Conservation (phyloP, 2,329 filamentous ascomycete species). For the Coniochaeta sp. region DNA sequence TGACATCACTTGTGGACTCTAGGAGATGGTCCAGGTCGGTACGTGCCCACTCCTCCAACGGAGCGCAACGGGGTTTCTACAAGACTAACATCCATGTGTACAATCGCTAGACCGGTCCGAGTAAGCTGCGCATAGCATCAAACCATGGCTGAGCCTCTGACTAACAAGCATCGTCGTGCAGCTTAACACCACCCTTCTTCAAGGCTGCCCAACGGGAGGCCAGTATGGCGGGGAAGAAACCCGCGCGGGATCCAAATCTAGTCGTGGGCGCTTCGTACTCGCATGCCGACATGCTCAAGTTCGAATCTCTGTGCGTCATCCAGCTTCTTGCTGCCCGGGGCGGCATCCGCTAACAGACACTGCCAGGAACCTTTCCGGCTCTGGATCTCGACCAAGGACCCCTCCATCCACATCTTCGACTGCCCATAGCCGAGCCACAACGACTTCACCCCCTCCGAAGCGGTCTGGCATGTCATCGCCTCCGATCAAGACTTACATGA, state of each 20-base stretch:
- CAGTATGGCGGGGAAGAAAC: conserved; percentile 41
- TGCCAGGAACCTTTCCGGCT: conserved; percentile 49
- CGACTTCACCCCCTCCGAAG: conserved; percentile 47
- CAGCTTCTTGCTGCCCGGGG: background rate
- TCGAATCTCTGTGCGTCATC: conserved; percentile 63
- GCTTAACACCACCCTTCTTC: conserved; percentile 88
- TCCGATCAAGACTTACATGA: conserved; percentile 68
- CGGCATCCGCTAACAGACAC: conserved; percentile 2
- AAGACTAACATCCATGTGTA: conserved; percentile 9
- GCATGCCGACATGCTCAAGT: conserved; percentile 88
- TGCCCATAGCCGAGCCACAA: conserved; percentile 43
- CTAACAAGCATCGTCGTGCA: conserved; percentile 33
- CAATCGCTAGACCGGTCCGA: conserved; percentile 48
- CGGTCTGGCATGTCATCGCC: conserved; percentile 50
- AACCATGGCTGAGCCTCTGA: conserved; percentile 4
- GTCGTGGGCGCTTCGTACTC: conserved; percentile 95
- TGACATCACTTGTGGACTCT: conserved; percentile 7
- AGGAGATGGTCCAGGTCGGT: conserved; percentile 99
- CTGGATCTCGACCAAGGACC: conserved; percentile 63
- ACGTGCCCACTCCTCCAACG: conserved; percentile 27
- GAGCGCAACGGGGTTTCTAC: background rate
- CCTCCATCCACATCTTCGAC: conserved; percentile 55
- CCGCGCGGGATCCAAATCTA: conserved; percentile 55
- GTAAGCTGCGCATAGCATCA: conserved; percentile 34
- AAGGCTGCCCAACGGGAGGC: conserved; percentile 46